Percentiles rank a stretch among this genome's conserved stretches.
phyloP scores from a whole-genome alignment of 1,284 basidiomycete species.

The Exsudoporus floridanus region DNA sequence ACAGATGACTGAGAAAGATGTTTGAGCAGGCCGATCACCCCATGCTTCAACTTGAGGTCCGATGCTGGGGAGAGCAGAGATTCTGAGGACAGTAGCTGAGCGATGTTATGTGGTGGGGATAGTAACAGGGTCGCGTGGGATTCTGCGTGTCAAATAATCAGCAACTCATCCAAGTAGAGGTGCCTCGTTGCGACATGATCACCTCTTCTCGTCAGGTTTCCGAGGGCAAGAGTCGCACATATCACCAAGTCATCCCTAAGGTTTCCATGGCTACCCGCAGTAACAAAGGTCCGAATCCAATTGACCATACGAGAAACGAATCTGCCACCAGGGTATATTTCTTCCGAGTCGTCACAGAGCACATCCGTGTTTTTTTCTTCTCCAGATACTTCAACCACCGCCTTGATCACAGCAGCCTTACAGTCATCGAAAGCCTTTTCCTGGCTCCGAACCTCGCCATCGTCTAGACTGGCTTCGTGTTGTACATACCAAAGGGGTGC shows the following conservation, averaged over 20 bases:
- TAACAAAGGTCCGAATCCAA: constrained; percentile 68
- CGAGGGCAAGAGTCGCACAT: constrained; percentile 79
- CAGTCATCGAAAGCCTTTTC: constrained; percentile 75
- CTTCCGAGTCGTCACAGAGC: constrained; percentile 66
- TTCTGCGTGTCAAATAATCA: constrained; percentile 44
- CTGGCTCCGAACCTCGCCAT: constrained; percentile 50
- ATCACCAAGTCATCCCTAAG: constrained; percentile 76
- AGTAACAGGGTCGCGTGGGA: constrained; percentile 62
- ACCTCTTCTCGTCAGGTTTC: constrained; percentile 81
- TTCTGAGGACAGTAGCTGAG: constrained; percentile 49
- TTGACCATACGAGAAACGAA: constrained; percentile 73
- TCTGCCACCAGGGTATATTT: constrained; percentile 58
- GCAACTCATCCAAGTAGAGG: not conserved
- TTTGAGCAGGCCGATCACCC: constrained; percentile 78
- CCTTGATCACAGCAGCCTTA: constrained; percentile 82
- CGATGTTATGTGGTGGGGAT: constrained; percentile 52
- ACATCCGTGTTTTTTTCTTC: constrained; percentile 78
- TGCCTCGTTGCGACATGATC: constrained; percentile 21
- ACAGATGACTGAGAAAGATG: constrained; percentile 76
- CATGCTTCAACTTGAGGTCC: constrained; percentile 84
- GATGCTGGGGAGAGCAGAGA: constrained; percentile 50
- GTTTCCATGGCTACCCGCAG: constrained; percentile 26
- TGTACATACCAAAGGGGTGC: constrained; percentile 59
- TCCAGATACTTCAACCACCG: constrained; percentile 81
- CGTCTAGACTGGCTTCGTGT: constrained; percentile 38